Evolutionary conservation across 139 green algal species (phyloP).

Genomic region (Micractinium sp.): DNA sequence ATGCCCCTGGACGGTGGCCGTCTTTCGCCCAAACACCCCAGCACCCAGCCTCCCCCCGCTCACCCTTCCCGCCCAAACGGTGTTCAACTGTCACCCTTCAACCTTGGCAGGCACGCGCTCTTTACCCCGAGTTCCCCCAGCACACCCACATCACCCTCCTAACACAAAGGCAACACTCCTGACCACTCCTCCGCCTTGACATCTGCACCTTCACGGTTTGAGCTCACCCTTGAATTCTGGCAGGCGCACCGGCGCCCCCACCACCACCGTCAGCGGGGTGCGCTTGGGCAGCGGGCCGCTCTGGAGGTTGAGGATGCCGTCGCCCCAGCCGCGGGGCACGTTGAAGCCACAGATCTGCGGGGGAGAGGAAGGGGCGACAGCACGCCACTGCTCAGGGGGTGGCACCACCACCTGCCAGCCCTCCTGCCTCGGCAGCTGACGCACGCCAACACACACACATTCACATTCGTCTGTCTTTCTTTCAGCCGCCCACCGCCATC

Average conservation of each 20-base stretch:
- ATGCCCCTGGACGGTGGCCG: too few relatives aligned
- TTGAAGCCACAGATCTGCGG: conserved; percentile 24
- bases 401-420: too few relatives aligned
- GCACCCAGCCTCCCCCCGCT: too few relatives aligned
- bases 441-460: too few relatives aligned
- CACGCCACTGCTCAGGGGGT: too few relatives aligned
- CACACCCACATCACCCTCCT: background rate
- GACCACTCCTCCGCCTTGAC: background rate
- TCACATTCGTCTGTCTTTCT: too few relatives aligned
- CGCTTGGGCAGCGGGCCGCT: conserved; percentile 14
- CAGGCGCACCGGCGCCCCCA: conserved; percentile 13
- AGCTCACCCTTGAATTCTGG: background rate
- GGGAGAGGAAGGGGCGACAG: background rate
- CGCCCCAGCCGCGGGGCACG: background rate
- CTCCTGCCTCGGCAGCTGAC: too few relatives aligned
- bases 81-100: too few relatives aligned
- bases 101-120: background rate
- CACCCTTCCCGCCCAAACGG: too few relatives aligned
- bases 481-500: too few relatives aligned
- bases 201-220: background rate
- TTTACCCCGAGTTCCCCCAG: background rate
- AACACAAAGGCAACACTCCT: too few relatives aligned
- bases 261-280: background rate
- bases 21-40: too few relatives aligned
- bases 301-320: conserved; percentile 18